These are phyloP conservation scores for Leucosporidium yakuticum DNA, from an alignment of 768 basidiomycete genomes.

Conservation along the genomic window DNA sequence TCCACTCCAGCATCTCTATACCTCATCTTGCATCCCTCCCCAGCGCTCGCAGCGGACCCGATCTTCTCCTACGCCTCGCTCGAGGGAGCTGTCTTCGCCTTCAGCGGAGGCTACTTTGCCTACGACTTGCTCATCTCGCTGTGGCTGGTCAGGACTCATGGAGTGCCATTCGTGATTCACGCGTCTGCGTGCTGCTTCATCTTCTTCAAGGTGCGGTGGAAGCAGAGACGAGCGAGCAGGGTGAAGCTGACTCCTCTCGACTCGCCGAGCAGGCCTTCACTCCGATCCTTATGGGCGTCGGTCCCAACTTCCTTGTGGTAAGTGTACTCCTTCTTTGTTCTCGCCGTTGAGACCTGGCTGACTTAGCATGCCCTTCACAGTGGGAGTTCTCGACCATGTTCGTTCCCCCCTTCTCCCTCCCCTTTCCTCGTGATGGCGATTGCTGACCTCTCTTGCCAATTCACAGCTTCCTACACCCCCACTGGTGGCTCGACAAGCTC, in stretches of 20 bases:
- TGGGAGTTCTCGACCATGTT: conserved; percentile 34
- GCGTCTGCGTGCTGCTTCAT: conserved; percentile 10
- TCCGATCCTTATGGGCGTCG: conserved; percentile 29
- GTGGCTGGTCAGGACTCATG: conserved; percentile 3
- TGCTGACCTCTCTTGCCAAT: neutral
- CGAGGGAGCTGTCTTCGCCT: conserved; percentile 1
- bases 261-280: conserved; percentile 4
- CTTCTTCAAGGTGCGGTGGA: conserved; percentile 6
- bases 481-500: conserved; percentile 35
- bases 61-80: conserved; percentile 2
- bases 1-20: neutral
- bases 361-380: conserved; percentile 1
- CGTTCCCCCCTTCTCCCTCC: neutral
- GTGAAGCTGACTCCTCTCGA: conserved; percentile 9
- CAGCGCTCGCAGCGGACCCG: neutral
- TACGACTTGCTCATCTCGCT: conserved; percentile 14
- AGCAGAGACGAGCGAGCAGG: neutral
- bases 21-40: conserved; percentile 7
- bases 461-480: conserved; percentile 31
- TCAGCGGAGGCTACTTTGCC: neutral
- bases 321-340: neutral
- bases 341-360: no score
- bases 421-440: neutral
- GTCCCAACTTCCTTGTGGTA: conserved; percentile 26
- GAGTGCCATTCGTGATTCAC: conserved; percentile 1